phyloP scores from a whole-genome alignment of 2,329 filamentous ascomycete species.

The Hypomyces perniciosus region DNA sequence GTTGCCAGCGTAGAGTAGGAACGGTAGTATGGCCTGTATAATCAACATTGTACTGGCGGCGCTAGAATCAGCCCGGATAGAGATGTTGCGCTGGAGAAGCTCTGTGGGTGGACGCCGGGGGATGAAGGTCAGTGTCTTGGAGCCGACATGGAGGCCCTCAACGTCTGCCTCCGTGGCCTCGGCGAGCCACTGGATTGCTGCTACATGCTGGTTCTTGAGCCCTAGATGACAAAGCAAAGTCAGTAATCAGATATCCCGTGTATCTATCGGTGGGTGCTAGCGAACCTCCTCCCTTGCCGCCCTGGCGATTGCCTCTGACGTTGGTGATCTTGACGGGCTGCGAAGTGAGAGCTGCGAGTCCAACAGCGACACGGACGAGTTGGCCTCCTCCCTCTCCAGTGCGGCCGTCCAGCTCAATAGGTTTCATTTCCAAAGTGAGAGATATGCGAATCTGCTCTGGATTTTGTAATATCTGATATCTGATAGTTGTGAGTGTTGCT shows the following conservation, averaged over 20 bases:
- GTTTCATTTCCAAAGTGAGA: constrained; percentile 19
- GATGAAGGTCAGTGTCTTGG: constrained; percentile 42
- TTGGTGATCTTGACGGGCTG: constrained; percentile 48
- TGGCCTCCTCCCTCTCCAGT: constrained; percentile 59
- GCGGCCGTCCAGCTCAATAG: constrained; percentile 48
- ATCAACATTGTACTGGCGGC: constrained; percentile 52
- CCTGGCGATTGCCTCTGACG: constrained; percentile 48
- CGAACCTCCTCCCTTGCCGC: constrained; percentile 23
- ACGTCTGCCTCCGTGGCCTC: constrained; percentile 45
- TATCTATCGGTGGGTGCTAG: not conserved
- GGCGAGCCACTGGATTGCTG: constrained; percentile 49
- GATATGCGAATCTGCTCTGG: not conserved
- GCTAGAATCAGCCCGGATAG: constrained; percentile 42
- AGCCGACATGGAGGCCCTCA: constrained; percentile 46
- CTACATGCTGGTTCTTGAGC: constrained; percentile 55
- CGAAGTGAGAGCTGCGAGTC: constrained; percentile 49
- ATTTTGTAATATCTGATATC: not conserved
- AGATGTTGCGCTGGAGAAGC: constrained; percentile 38
- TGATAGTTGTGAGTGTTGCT: not conserved
- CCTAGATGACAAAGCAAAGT: constrained; percentile 30
- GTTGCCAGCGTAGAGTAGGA: constrained; percentile 49
- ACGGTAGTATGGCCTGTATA: constrained; percentile 55
- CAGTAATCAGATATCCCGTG: not conserved
- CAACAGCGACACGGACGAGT: constrained; percentile 50
- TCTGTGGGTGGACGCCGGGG: constrained; percentile 35